A percentile compares a stretch with the other conserved stretches of the same genome.
Conservation (phyloP, 257 asterid genomes). For the Eustoma russellianum region DNA sequence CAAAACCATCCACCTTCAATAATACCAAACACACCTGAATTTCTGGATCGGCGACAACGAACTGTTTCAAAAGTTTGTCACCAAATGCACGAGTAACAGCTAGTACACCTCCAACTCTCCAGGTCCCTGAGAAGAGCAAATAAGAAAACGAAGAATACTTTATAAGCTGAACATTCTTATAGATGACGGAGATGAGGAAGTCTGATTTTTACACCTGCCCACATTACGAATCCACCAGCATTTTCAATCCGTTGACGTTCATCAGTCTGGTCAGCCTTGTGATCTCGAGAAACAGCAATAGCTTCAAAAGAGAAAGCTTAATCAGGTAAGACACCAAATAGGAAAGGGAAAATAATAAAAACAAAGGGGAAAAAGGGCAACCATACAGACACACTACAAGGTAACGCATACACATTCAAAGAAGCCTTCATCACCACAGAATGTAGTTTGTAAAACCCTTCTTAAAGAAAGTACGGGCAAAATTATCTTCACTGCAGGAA, state of each 20-base stretch:
- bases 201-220: slow-evolving; percentile 60
- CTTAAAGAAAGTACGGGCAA: too few relatives aligned
- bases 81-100: slow-evolving; percentile 99
- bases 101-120: slow-evolving; percentile 99
- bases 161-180: not conserved
- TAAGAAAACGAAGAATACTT: not conserved
- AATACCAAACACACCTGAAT: slow-evolving; percentile 44
- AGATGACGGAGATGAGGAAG: not conserved
- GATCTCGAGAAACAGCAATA: slow-evolving; percentile 87
- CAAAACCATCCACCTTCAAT: not conserved
- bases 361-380: not conserved
- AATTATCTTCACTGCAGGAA: too few relatives aligned
- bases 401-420: too few relatives aligned
- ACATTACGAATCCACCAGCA: slow-evolving; percentile 99
- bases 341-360: too few relatives aligned
- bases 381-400: not conserved
- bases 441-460: too few relatives aligned
- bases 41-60: slow-evolving; percentile 95
- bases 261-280: slow-evolving; percentile 93
- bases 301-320: slow-evolving; percentile 35
- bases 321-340: not conserved
- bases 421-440: too few relatives aligned
- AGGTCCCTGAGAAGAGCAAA: slow-evolving; percentile 51
- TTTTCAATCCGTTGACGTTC: slow-evolving; percentile 92
- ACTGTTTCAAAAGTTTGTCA: slow-evolving; percentile 79